Conservation (phyloP, 441 rosid species). For the Mallotus repandus region DNA sequence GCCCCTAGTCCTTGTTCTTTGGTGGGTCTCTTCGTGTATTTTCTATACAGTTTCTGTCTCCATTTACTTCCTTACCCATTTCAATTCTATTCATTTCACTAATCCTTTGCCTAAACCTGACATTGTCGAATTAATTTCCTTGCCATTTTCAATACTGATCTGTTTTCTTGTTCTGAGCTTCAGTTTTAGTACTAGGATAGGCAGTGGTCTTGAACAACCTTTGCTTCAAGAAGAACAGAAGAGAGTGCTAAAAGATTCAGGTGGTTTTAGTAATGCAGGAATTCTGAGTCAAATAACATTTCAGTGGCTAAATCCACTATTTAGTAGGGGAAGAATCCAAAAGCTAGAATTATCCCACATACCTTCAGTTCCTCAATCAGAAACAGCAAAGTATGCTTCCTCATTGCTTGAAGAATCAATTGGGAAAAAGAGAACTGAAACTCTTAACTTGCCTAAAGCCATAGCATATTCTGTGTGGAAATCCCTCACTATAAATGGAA, state of each 20-base stretch:
- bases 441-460: constrained; percentile 37
- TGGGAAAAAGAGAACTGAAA: constrained; percentile 34
- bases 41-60: constrained; percentile 33
- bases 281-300: constrained; percentile 54
- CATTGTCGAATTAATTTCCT: constrained; percentile 39
- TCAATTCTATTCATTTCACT: constrained; percentile 28
- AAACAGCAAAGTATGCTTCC: constrained; percentile 50
- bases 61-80: constrained; percentile 26
- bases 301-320: constrained; percentile 64
- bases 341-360: constrained; percentile 48
- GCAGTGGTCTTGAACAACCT: constrained; percentile 30
- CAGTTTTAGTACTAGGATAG: constrained; percentile 17
- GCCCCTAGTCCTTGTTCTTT: constrained; percentile 49
- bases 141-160: constrained; percentile 42
- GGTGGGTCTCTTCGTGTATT: constrained; percentile 51
- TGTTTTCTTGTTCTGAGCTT: constrained; percentile 30
- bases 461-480: constrained; percentile 45
- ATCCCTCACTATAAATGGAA: constrained; percentile 47
- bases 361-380: constrained; percentile 53
- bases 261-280: constrained; percentile 40
- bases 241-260: constrained; percentile 13
- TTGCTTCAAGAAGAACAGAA: constrained; percentile 32
- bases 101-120: constrained; percentile 29
- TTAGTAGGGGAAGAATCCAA: constrained; percentile 35
- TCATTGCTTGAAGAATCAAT: constrained; percentile 48